Conservation (phyloP, 2,329 filamentous ascomycete species). For the Xylariales sp. region DNA sequence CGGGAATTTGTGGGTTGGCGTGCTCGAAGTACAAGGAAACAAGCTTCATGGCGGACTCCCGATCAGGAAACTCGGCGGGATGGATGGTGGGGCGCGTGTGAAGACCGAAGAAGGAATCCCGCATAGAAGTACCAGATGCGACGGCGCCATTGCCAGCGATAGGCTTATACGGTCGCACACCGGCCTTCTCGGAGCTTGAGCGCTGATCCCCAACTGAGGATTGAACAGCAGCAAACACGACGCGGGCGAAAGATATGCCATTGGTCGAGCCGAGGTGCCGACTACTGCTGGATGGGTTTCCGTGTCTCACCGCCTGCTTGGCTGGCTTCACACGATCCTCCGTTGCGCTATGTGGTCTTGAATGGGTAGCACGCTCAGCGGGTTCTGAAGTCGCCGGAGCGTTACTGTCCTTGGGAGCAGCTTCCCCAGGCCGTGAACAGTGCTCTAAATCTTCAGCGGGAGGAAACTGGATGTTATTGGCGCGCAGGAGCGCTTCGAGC, state of each 20-base stretch:
- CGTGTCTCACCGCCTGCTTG: constrained; percentile 23
- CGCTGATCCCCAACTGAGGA: constrained; percentile 60
- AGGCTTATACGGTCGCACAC: constrained; percentile 54
- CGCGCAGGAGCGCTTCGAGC: constrained; percentile 70
- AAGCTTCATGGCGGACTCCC: constrained; percentile 66
- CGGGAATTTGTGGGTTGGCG: constrained; percentile 92
- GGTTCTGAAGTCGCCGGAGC: constrained; percentile 27
- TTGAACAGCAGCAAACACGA: constrained; percentile 92
- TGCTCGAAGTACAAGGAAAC: constrained; percentile 90
- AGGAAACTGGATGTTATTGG: constrained; percentile 68
- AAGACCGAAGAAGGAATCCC: constrained; percentile 95
- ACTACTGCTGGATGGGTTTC: constrained; percentile 66
- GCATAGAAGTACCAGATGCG: constrained; percentile 71
- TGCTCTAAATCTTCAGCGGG: constrained; percentile 66
- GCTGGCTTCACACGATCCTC: constrained; percentile 50
- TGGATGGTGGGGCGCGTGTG: constrained; percentile 87
- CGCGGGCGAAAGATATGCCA: constrained; percentile 88
- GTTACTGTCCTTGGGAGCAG: constrained; percentile 28
- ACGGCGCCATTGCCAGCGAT: constrained; percentile 37
- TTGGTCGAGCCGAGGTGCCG: constrained; percentile 80
- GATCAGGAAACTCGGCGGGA: constrained; percentile 78
- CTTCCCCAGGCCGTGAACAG: constrained; percentile 43
- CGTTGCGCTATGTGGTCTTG: constrained; percentile 25
- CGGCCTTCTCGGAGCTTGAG: constrained; percentile 63
- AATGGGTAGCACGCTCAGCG: constrained; percentile 22